A percentile compares a stretch with the other conserved stretches of the same genome.
phyloP scores from a whole-genome alignment of 2,329 filamentous ascomycete species.

The Delphinella strobiligena region DNA sequence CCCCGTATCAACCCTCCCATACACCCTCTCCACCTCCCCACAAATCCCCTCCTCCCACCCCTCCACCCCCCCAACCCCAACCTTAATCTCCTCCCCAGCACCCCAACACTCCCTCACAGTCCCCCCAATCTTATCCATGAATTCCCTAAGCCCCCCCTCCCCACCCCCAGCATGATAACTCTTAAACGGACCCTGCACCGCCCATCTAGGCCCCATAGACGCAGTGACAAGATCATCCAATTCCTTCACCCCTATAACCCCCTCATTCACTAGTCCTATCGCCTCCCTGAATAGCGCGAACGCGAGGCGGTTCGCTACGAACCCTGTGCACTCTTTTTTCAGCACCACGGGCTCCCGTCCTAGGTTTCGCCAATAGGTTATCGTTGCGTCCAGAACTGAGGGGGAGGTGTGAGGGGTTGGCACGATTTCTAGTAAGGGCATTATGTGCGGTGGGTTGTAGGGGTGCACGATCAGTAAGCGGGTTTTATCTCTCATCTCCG shows the following conservation, averaged over 20 bases:
- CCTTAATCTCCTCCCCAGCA: slow-evolving; percentile 31
- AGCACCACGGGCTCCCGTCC: slow-evolving; percentile 38
- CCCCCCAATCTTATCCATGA: slow-evolving; percentile 44
- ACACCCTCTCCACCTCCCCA: slow-evolving; percentile 32
- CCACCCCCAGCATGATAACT: slow-evolving; percentile 49
- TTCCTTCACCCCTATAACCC: slow-evolving; percentile 41
- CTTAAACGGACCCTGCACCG: slow-evolving; percentile 44
- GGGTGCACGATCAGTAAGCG: slow-evolving; percentile 47
- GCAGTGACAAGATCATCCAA: slow-evolving; percentile 41
- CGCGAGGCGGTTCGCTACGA: slow-evolving; percentile 46
- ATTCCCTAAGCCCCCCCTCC: slow-evolving; percentile 37
- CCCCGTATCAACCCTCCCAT: slow-evolving; percentile 31
- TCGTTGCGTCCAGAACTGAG: slow-evolving; percentile 27
- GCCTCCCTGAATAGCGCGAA: slow-evolving; percentile 46
- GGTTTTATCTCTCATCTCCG: slow-evolving; percentile 28
- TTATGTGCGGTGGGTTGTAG: slow-evolving; percentile 50
- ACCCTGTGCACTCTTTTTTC: slow-evolving; percentile 41
- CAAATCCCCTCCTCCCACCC: slow-evolving; percentile 37
- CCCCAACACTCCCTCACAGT: slow-evolving; percentile 45
- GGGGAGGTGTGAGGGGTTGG: slow-evolving; percentile 32
- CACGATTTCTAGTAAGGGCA: slow-evolving; percentile 49
- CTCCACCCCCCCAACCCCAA: slow-evolving; percentile 16
- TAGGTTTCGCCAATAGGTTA: slow-evolving; percentile 33
- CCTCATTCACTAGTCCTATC: slow-evolving; percentile 40
- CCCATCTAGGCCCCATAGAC: slow-evolving; percentile 44